A percentile compares a stretch with the other conserved stretches of the same genome.
These are phyloP conservation scores for Scopulariopsis brevicaulis DNA, from an alignment of 2,329 filamentous ascomycete species.

Conservation along the genomic window DNA sequence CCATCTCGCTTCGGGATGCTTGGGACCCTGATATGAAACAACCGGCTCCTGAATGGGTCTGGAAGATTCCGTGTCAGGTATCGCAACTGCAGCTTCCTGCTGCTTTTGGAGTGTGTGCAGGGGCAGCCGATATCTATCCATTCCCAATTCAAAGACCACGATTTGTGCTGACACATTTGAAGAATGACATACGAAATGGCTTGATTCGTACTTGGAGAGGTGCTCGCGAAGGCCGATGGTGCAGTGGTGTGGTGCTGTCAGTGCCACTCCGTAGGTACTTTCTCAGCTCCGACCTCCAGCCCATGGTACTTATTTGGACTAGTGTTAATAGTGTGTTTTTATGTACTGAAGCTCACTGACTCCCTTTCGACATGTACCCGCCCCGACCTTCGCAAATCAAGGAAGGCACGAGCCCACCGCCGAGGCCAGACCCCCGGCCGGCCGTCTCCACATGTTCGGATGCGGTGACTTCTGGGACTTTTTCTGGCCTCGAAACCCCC, in stretches of 20 bases:
- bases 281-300: too few species aligned
- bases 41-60: neutral
- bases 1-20: neutral
- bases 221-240: too few species aligned
- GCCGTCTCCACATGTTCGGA: neutral
- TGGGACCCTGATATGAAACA: neutral
- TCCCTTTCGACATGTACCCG: neutral
- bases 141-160: too few species aligned
- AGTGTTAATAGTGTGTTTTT: too few species aligned
- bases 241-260: too few species aligned
- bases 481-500: too few species aligned
- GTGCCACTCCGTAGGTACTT: too few species aligned
- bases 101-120: neutral
- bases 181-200: too few species aligned
- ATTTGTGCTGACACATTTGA: too few species aligned
- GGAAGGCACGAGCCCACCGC: neutral
- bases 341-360: too few species aligned
- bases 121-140: neutral
- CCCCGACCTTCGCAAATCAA: neutral
- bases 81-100: neutral
- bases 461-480: neutral
- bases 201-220: too few species aligned
- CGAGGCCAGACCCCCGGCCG: neutral
- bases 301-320: too few species aligned
- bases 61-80: neutral